Evolutionary conservation across 345 rosid species (phyloP).

Genomic region (Aurinia saxatilis): DNA sequence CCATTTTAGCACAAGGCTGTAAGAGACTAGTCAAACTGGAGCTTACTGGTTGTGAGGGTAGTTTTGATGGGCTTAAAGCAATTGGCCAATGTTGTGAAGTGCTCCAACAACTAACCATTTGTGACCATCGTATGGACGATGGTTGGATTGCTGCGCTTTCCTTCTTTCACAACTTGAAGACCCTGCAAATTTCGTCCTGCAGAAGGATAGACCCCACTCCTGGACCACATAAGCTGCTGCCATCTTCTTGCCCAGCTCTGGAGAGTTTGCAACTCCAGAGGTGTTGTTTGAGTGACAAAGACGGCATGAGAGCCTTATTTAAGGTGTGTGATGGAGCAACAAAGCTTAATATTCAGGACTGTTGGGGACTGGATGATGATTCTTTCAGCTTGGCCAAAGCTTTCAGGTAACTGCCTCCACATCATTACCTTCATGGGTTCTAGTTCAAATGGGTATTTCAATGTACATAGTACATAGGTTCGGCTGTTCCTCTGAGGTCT

Average conservation of each 20-base stretch:
- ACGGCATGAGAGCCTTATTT: constrained; percentile 63
- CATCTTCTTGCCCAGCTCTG: constrained; percentile 64
- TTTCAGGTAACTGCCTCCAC: constrained; percentile 49
- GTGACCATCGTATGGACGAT: constrained; percentile 82
- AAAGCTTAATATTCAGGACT: constrained; percentile 59
- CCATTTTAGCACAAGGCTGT: constrained; percentile 93
- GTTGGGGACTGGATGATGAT: constrained; percentile 87
- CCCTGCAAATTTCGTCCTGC: constrained; percentile 56
- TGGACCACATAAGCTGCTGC: constrained; percentile 59
- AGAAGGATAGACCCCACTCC: constrained; percentile 59
- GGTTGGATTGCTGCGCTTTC: constrained; percentile 92
- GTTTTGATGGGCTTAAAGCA: constrained; percentile 93
- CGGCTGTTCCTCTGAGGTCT: neutral
- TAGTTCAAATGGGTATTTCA: neutral
- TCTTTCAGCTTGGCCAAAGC: constrained; percentile 49
- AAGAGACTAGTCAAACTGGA: constrained; percentile 80
- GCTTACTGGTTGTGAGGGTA: constrained; percentile 88
- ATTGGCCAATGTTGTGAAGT: constrained; percentile 90
- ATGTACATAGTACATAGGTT: neutral
- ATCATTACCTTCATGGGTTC: neutral
- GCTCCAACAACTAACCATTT: constrained; percentile 69
- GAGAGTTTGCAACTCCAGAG: constrained; percentile 63
- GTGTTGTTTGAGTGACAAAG: constrained; percentile 65
- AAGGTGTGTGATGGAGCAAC: constrained; percentile 55
- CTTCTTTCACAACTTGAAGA: constrained; percentile 73